Base-by-base conservation (phyloP, 2,329 filamentous ascomycete species). In the Fonsecaea pedrosoi region DNA sequence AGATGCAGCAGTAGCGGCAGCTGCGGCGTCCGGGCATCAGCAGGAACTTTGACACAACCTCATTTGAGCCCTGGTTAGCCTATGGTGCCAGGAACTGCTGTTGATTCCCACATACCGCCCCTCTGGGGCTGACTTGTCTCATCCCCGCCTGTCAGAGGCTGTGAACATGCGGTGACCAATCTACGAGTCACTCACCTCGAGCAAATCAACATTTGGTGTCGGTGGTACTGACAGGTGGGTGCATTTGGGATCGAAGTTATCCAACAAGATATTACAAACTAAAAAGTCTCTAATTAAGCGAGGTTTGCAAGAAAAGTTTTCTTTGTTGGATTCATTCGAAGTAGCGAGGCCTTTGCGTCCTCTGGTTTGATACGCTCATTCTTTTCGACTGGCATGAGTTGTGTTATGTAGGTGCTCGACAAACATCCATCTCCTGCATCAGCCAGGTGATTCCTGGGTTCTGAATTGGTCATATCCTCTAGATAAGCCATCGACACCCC, bases 151-250 rank as follows among this genome's bases (percentile, higher is more conserved):
- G 62, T 69, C 65, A 69, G 54, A 69, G 54, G 42, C 62, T 25
- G 59, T 50, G 57, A 69, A 69, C 65, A 63, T 67, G 62, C 68
- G 68, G 68, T 69, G 68, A 67, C 65, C 54, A 48, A 66, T 38
- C 64, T 48, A 62, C 53, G 21, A 45, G 50, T 56, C 62, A 65
- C 48, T 54, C 15, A 21, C 13, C 45, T 9, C 3, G 21, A 12
- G 45, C 45, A 50, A 50, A 50, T 50, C 45, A 50, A 32, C 30
- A 32, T 32, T 32, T 32, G 30, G 4, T 4, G 30, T 32, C 6
- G 30, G 30, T 32, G 30, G 10, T 45, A 34, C 40, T 38, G 32
- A 34, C 10, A 35, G 60, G 34, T 37, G 54, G 53, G 38, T 32
- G 30, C 30, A 35, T 54, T 34, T 48, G n/a, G n/a, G 42, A 48